These are phyloP conservation scores for Serendipita sp. DNA, from an alignment of 768 basidiomycete genomes.

Conservation along the genomic window DNA sequence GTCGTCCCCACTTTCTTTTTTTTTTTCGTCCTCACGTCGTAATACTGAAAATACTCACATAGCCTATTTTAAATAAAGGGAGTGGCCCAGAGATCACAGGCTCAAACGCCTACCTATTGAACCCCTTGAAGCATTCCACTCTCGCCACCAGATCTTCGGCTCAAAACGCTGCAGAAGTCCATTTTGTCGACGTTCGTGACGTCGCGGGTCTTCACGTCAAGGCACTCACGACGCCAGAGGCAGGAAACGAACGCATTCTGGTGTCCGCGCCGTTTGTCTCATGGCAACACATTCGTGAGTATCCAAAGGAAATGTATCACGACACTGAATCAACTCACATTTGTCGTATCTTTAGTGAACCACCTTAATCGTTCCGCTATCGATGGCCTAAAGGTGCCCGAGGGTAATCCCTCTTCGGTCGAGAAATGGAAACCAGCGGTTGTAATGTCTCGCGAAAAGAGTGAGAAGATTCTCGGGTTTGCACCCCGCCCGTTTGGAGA, in stretches of 20 bases:
- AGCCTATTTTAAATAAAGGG: no score
- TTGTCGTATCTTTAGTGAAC: not conserved
- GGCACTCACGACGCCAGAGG: slow-evolving; percentile 34
- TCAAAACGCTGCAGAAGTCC: not conserved
- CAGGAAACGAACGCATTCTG: slow-evolving; percentile 32
- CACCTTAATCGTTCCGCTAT: not conserved
- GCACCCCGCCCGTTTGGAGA: not conserved
- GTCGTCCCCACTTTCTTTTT: not conserved
- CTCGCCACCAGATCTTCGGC: no score
- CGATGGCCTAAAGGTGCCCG: no score
- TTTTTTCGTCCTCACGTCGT: no score
- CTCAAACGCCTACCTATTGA: not conserved
- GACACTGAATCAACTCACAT: not conserved
- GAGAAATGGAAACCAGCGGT: not conserved
- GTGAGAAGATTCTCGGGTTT: not conserved
- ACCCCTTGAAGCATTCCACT: not conserved
- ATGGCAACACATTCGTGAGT: not conserved
- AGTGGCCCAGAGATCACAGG: not conserved
- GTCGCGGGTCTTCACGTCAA: slow-evolving; percentile 35
- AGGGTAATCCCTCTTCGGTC: not conserved
- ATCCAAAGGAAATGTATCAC: not conserved
- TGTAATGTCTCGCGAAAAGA: not conserved
- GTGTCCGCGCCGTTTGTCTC: not conserved
- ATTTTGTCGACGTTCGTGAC: slow-evolving; percentile 32
- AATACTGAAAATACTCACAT: no score